Percentiles rank a stretch among this genome's conserved stretches.
Conservation (phyloP, 139 green algal genomes). For the Eudorina sp. region DNA sequence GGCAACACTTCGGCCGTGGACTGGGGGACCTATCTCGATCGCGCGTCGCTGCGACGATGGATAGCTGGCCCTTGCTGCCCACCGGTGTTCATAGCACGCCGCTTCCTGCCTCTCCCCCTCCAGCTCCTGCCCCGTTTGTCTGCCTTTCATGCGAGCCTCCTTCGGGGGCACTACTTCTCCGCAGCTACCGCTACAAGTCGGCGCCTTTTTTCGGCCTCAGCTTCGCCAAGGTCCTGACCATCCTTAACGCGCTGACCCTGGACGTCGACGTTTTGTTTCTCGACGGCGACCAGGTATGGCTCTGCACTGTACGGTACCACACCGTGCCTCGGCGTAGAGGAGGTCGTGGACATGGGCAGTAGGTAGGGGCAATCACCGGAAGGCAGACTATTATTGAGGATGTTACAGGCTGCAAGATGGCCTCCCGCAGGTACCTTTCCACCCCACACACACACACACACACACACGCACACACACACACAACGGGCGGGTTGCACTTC, state of each 20-base stretch:
- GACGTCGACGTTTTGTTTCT: not conserved
- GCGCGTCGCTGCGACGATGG: too few species aligned
- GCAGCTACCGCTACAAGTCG: conserved; percentile 3
- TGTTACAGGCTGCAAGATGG: not conserved
- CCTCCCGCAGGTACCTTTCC: too few species aligned
- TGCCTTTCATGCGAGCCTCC: too few species aligned
- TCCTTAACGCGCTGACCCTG: conserved; percentile 7
- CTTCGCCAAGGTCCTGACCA: not conserved
- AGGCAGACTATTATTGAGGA: not conserved
- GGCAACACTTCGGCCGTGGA: too few species aligned
- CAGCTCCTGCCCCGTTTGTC: too few species aligned
- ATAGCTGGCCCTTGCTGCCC: too few species aligned
- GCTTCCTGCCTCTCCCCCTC: not conserved
- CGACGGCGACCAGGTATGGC: not conserved
- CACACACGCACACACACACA: not conserved
- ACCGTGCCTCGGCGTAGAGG: too few species aligned
- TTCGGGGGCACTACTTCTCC: not conserved
- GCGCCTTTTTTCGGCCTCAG: not conserved
- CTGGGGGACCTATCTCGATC: too few species aligned
- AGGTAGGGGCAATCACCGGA: not conserved
- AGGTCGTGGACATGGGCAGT: not conserved
- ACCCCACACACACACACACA: not conserved
- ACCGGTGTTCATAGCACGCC: not conserved
- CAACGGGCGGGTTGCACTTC: too few species aligned
- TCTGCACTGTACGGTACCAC: too few species aligned